Conservation (phyloP, 2,329 filamentous ascomycete species). For the Stagonosporopsis chrysanthemi region DNA sequence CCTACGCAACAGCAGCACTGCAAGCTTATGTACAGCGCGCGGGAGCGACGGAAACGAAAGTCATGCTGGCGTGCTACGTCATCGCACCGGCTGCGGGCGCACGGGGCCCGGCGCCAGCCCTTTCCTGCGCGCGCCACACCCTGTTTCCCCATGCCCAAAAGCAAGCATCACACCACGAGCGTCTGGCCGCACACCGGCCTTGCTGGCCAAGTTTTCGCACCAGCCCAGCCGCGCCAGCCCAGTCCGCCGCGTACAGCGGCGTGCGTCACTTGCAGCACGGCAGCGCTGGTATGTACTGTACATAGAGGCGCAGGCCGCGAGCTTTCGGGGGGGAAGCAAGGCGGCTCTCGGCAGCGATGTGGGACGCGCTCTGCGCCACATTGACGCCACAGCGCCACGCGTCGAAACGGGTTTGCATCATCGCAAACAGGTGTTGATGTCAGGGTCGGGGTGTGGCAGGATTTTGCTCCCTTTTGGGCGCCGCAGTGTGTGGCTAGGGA, state of each 20-base stretch:
- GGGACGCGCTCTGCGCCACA: constrained; percentile 6
- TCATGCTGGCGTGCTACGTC: constrained; percentile 12
- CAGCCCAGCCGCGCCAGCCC: constrained; percentile 1
- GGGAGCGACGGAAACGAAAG: constrained; percentile 24
- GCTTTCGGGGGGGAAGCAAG: background rate
- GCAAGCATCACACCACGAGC: background rate
- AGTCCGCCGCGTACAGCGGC: constrained; percentile 3
- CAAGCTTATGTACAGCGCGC: constrained; percentile 37
- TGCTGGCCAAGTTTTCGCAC: constrained; percentile 4
- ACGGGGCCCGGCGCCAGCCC: too few relatives aligned
- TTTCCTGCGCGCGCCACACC: too few relatives aligned
- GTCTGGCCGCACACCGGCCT: background rate
- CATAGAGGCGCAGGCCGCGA: background rate
- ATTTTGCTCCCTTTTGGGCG: background rate
- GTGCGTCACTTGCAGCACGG: constrained; percentile 3
- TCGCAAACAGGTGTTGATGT: constrained; percentile 9
- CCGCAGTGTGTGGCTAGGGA: constrained; percentile 9
- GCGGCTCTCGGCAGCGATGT: constrained; percentile 7
- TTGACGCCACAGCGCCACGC: constrained; percentile 10
- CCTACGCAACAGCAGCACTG: constrained; percentile 12
- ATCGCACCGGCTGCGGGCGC: background rate
- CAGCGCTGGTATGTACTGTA: too few relatives aligned
- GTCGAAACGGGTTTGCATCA: constrained; percentile 21
- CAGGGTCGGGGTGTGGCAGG: constrained; percentile 1
- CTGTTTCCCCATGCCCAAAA: constrained; percentile 2